phyloP scores from a whole-genome alignment of 1,284 basidiomycete species.

The Cutaneotrichosporon mucoides region DNA sequence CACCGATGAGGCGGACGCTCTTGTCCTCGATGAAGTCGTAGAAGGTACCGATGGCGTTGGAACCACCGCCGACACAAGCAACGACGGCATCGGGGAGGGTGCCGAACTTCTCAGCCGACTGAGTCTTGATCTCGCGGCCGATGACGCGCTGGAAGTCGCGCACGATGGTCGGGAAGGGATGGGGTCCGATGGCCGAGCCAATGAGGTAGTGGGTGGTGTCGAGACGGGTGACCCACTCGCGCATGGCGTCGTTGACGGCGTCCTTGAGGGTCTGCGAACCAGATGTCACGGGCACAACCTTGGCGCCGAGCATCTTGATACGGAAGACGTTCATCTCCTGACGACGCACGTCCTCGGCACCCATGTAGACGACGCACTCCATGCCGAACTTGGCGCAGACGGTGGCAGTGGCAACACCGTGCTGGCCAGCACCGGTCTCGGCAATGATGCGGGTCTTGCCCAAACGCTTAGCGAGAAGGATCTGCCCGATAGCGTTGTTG shows the following conservation, averaged over 20 bases:
- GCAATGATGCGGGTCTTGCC: conserved; percentile 98
- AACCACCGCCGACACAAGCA: conserved; percentile 96
- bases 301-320: conserved; percentile 94
- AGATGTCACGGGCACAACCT: conserved; percentile 88
- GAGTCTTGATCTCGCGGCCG: conserved; percentile 88
- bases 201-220: conserved; percentile 92
- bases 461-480: conserved; percentile 82
- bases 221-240: conserved; percentile 98
- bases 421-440: conserved; percentile 97
- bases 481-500: conserved; percentile 92
- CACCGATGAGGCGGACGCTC: conserved; percentile 75
- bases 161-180: conserved; percentile 98
- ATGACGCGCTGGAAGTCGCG: conserved; percentile 97
- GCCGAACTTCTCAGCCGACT: conserved; percentile 67
- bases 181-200: conserved; percentile 94
- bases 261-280: conserved; percentile 96
- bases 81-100: conserved; percentile 92
- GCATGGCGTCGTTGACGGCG: conserved; percentile 93
- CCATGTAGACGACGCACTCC: conserved; percentile 98
- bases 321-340: conserved; percentile 97
- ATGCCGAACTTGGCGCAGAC: conserved; percentile 95
- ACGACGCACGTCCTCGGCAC: conserved; percentile 92
- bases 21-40: conserved; percentile 89
- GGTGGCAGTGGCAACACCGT: conserved; percentile 97
- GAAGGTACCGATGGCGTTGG: conserved; percentile 96